Percentiles rank a stretch among this genome's conserved stretches.
Evolutionary conservation across 1,284 basidiomycete species (phyloP).

Genomic region (Ganoderma boninense): DNA sequence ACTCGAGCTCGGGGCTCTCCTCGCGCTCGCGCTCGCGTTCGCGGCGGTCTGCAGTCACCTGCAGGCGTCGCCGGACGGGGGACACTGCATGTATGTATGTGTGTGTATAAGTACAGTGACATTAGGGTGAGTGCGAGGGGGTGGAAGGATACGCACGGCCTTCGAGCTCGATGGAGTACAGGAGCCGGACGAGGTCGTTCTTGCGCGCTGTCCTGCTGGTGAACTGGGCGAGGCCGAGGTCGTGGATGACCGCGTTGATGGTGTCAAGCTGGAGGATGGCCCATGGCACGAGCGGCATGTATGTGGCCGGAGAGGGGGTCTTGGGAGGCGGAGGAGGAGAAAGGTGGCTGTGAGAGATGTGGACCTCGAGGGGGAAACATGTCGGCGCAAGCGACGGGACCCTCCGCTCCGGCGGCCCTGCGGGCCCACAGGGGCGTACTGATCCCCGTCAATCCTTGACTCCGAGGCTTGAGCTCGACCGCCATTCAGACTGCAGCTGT

Average conservation of each 20-base stretch:
- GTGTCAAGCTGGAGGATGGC: slow-evolving; percentile 37
- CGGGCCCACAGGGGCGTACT: neutral
- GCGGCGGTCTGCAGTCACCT: neutral
- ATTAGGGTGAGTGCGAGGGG: too few relatives aligned
- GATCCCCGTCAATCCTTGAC: neutral
- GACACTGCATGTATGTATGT: slow-evolving; percentile 15
- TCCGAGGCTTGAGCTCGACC: too few relatives aligned
- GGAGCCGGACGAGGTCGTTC: slow-evolving; percentile 21
- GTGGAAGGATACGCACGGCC: slow-evolving; percentile 28
- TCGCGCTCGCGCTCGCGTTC: slow-evolving; percentile 7
- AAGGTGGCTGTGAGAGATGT: neutral
- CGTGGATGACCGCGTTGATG: slow-evolving; percentile 36
- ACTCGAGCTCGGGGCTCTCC: slow-evolving; percentile 23
- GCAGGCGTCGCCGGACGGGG: slow-evolving; percentile 18
- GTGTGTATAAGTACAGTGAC: neutral
- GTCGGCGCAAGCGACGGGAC: neutral
- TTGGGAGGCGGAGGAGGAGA: neutral
- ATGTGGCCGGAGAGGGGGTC: neutral
- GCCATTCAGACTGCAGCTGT: neutral
- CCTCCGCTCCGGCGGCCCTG: neutral
- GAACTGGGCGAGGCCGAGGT: slow-evolving; percentile 34
- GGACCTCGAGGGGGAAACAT: neutral
- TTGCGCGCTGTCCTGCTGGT: slow-evolving; percentile 6
- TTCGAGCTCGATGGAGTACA: slow-evolving; percentile 28
- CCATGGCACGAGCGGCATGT: slow-evolving; percentile 37